Base-by-base conservation (phyloP, 257 asterid genomes). In the Solanum verrucosum region DNA sequence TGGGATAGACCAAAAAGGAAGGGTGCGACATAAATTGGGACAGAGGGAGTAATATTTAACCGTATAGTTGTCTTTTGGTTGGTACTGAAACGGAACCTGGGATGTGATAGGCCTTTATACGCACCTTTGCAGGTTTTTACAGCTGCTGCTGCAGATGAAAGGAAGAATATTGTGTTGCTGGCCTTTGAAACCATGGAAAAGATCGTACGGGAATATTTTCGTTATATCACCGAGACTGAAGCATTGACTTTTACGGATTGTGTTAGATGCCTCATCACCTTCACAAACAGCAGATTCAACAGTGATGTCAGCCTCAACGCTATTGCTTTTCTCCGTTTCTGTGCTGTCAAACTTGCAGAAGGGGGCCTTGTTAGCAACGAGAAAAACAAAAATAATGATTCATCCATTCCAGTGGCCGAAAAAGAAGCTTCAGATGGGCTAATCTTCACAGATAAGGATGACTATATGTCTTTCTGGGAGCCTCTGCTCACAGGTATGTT, bases 121-220 rank as follows among this genome's bases (percentile, higher is more conserved):
- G 12, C 71, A 86, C 65, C 75, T 89, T 89, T 83, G 83, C 94
- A 97, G 99, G 98, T 97, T 88, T 97, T 97, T 91, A 95, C 99
- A 83, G 93, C 96, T 78, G 99, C 99, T 88, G 99, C 99, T 68
- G 96, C 98, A 87, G 99, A 97, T 91, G 98, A 97, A 92, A 93
- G 99, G 94, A 97, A 96, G 93, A 97, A 97, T 90, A 94, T 97
- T 60, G 99, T 97, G 83, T 91, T 94, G 91, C 90, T 97, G 89
- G 99, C 99, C 88, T 97, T 97, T 90, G 96, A 97, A 93, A 97
- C 99, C 77, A 96, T 96, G 98, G 99, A 97, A 90, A 97, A 95
- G 92, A 97, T 97, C 81, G 99, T 96, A 82, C 94, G 99, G 85
- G 99, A 97, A 88, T 97, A 97, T 91, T 97, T 97, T 92, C 94